Evolutionary conservation across 2,329 filamentous ascomycete species (phyloP), one percentile per base, ranked within the genome.

Genomic region (Calonectria leucothoes): DNA sequence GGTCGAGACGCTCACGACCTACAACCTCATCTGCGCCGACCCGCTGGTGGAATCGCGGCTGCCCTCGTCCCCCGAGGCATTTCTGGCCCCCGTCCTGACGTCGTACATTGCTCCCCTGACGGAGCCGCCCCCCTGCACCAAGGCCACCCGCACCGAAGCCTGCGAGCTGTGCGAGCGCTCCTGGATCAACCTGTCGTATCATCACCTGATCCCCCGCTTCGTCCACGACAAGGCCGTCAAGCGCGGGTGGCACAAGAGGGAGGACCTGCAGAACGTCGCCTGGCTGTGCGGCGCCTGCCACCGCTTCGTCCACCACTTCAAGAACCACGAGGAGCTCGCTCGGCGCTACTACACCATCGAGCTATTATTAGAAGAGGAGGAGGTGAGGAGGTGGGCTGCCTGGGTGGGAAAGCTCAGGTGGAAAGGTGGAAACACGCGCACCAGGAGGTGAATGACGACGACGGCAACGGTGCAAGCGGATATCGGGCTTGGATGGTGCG

Each of bases 231-330:
- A 95, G 82, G 94, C 91, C 4, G 82, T 95, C 48, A 95, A 94
- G 86, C 88, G 94, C 51, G 93, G 93, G 1, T 97, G 95, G 95
- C 94, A 96, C 85, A 89, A 89, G 4, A 91, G 92, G 75, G 94
- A 94, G 82, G 90, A 92, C 84, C 82, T 97, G 83, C 91, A 94
- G 79, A 95, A 92, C 81, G 95, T 97, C 25, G 95, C 95, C 15
- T 97, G 95, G 95, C 84, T 98, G 77, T 97, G 95, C 84, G 88
- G 94, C 64, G 93, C 94, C 3, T 98, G 95, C 80, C 95, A 98
- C 86, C 91, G 89, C 51, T 95, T 95, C 82, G 94, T 97, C 82
- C 95, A 97, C 86, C 86, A 91, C 48, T 90, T 95, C 81, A 93
- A 91, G 39, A 88, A 85, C 6, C 95, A 97, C 81, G 95, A 97